Evolutionary conservation across 2,329 filamentous ascomycete species (phyloP).

Genomic region (Huntiella savannae): DNA sequence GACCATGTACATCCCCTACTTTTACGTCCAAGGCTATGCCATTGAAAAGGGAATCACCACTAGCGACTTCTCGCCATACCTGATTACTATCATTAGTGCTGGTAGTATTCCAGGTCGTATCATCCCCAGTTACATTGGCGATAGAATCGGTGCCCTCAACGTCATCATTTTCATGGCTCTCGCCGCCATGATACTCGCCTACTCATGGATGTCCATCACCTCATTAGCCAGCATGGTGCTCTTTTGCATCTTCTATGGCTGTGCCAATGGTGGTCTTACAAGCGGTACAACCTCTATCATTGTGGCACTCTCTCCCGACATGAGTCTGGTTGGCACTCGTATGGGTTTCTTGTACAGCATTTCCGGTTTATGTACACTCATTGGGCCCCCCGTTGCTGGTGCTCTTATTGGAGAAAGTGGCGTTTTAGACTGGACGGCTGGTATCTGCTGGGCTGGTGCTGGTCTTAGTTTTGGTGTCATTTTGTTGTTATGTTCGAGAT

Average conservation of each 20-base stretch:
- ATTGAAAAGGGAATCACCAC: slow-evolving; percentile 22
- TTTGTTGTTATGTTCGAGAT: slow-evolving; percentile 13
- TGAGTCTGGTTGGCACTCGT: slow-evolving; percentile 23
- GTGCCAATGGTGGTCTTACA: slow-evolving; percentile 27
- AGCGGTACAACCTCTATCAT: slow-evolving; percentile 24
- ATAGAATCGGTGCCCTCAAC: slow-evolving; percentile 24
- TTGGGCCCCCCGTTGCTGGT: slow-evolving; percentile 22
- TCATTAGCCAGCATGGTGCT: slow-evolving; percentile 21
- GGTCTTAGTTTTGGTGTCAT: slow-evolving; percentile 16
- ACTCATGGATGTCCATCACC: slow-evolving; percentile 23
- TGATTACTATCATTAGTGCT: slow-evolving; percentile 26
- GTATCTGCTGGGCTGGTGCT: slow-evolving; percentile 18
- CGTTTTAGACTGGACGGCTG: slow-evolving; percentile 17
- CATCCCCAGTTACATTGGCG: slow-evolving; percentile 26
- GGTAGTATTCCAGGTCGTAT: slow-evolving; percentile 27
- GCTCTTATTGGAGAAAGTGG: slow-evolving; percentile 19
- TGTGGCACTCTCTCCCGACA: slow-evolving; percentile 23
- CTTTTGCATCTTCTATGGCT: slow-evolving; percentile 27
- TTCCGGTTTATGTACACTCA: slow-evolving; percentile 28
- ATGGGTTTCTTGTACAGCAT: slow-evolving; percentile 24
- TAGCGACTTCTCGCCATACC: slow-evolving; percentile 20
- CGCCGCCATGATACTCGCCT: slow-evolving; percentile 31
- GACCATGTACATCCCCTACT: slow-evolving; percentile 29
- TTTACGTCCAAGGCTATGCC: slow-evolving; percentile 26
- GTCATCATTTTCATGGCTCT: slow-evolving; percentile 20